Base-by-base conservation (phyloP, 352 stramenopile genomes). In the Phytophthora citricola region DNA sequence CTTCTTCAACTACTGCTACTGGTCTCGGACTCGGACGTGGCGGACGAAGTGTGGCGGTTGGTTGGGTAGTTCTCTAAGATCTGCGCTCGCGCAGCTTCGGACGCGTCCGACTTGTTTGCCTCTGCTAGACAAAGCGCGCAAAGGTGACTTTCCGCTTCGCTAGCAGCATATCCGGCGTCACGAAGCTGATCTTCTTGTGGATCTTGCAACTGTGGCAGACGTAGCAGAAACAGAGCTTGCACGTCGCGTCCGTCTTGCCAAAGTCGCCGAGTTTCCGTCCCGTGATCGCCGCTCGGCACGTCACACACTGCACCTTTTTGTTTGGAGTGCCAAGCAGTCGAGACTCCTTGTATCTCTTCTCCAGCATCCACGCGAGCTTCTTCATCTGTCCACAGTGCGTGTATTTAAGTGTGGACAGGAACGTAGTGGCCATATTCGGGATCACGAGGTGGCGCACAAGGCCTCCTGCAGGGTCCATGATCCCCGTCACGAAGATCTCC, bases 121-220 rank as follows among this genome's bases (percentile, higher is more conserved):
- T 75, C 50, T 1, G 50, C 53, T 14, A 81, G 43, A 34, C 74
- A 81, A 0, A 64, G 22, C 1, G 27, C 44, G 38, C 73, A 81
- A 48, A 76, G 3, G 66, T 72, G 44, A 81, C 50, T 29, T 78
- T 78, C 45, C 66, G 40, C 43, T 62, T 66, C 2, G 31, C 12
- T 4, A 78, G 52, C 32, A 61, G 38, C 49, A 55, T 48, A 36
- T 78, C 69, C 0, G 70, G 54, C 43, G 73, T 64, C 5, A 78
- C 60, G 46, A 78, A 78, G 61, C 62, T 78, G 43, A 81, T 53
- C 34, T 76, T 76, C 51, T 78, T 71, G n/a, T 65, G 47, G 27
- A 75, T 64, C 45, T 76, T 73, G 62, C 73, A 81, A 20, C 29
- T 43, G 44, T 71, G 56, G 49, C 73, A 81, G 31, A 81, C 61